A percentile compares a stretch with the other conserved stretches of the same genome.
Conservation (phyloP, 495 filamentous ascomycete species). For the Neurospora sp. region DNA sequence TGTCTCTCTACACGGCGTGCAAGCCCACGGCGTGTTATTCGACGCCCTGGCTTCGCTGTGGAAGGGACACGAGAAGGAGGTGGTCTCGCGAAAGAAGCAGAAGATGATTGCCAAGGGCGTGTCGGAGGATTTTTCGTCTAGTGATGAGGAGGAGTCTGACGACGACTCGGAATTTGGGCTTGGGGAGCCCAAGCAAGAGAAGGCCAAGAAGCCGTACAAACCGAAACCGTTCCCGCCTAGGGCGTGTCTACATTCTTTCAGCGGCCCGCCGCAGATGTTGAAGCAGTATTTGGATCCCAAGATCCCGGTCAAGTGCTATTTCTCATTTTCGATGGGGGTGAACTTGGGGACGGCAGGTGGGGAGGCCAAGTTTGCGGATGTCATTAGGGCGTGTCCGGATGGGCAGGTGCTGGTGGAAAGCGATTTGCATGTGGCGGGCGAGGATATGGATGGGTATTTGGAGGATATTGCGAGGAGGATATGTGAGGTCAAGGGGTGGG, state of each 20-base stretch:
- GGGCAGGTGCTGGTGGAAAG: slow-evolving; percentile 79
- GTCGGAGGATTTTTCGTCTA: slow-evolving; percentile 35
- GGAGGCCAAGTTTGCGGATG: slow-evolving; percentile 39
- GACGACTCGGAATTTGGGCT: slow-evolving; percentile 6
- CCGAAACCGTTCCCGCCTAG: slow-evolving; percentile 68
- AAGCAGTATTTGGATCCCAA: slow-evolving; percentile 67
- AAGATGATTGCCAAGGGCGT: slow-evolving; percentile 27
- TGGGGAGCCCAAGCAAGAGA: background rate
- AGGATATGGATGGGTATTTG: slow-evolving; percentile 66
- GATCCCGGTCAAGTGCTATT: slow-evolving; percentile 70
- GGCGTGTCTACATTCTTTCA: slow-evolving; percentile 91
- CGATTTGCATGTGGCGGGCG: slow-evolving; percentile 78
- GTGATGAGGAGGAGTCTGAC: slow-evolving; percentile 29
- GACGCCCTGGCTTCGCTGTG: slow-evolving; percentile 67
- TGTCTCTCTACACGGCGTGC: slow-evolving; percentile 84
- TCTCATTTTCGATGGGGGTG: slow-evolving; percentile 78
- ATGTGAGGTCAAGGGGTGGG: slow-evolving; percentile 71
- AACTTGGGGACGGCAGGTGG: slow-evolving; percentile 53
- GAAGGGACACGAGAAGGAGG: slow-evolving; percentile 68
- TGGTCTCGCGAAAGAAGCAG: slow-evolving; percentile 54
- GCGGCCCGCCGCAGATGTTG: slow-evolving; percentile 64
- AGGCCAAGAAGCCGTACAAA: slow-evolving; percentile 8
- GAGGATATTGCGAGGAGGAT: slow-evolving; percentile 64
- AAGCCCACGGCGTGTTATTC: slow-evolving; percentile 75
- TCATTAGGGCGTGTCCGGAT: slow-evolving; percentile 66